phyloP scores from a whole-genome alignment of 1,139 yeast species.

The Saccharomyces uvarum region DNA sequence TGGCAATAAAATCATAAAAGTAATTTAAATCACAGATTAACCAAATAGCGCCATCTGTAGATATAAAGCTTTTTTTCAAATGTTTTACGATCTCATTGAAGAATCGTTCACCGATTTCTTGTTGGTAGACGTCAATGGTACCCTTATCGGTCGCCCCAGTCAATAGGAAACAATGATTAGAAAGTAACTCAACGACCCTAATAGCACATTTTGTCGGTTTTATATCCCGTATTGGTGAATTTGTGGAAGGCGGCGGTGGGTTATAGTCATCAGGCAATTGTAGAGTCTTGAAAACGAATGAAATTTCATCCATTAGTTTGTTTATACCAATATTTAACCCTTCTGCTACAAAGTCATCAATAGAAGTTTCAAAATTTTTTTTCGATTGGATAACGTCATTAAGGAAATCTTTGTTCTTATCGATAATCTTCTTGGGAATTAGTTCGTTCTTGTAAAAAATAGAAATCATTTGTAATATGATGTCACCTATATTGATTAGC shows the following conservation, averaged over 20 bases:
- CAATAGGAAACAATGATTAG: conserved; percentile 66
- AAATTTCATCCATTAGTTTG: conserved; percentile 72
- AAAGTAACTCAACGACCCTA: conserved; percentile 53
- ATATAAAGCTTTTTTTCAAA: conserved; percentile 59
- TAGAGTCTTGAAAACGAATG: conserved; percentile 42
- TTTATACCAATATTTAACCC: conserved; percentile 89
- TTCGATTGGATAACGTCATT: conserved; percentile 76
- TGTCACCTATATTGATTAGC: conserved; percentile 83
- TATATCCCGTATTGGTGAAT: conserved; percentile 23
- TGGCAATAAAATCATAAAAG: conserved; percentile 62
- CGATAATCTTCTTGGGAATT: conserved; percentile 51
- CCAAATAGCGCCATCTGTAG: conserved; percentile 75
- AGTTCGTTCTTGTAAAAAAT: conserved; percentile 86
- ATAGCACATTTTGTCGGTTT: conserved; percentile 70
- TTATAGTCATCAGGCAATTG: conserved; percentile 50
- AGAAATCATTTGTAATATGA: conserved; percentile 86
- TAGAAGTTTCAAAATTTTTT: conserved; percentile 66
- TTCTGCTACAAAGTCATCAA: conserved; percentile 85
- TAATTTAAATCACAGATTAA: conserved; percentile 68
- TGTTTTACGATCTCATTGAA: conserved; percentile 70
- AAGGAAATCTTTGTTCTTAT: conserved; percentile 65
- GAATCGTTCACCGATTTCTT: conserved; percentile 84
- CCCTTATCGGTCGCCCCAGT: conserved; percentile 82
- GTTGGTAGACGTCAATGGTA: conserved; percentile 85
- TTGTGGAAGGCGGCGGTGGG: conserved; percentile 30